Base-by-base conservation (phyloP, 1,284 basidiomycete species). In the Sphagnurus paluster region DNA sequence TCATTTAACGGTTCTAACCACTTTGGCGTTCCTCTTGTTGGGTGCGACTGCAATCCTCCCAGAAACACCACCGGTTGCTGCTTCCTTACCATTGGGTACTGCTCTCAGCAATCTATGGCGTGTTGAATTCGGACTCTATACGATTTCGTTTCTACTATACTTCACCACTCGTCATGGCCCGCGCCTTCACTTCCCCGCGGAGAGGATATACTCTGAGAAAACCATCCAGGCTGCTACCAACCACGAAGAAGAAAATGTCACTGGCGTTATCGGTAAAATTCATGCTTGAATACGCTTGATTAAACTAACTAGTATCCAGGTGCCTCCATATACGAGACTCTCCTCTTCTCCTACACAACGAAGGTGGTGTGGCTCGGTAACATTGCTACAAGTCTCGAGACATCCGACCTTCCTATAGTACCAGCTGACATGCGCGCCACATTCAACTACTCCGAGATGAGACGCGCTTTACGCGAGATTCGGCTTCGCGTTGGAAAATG, bases 291-390 rank as follows among this genome's bases (percentile, higher is more conserved):
- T 38, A 21, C 29, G 17, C 9, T 33, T 13, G 24, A 8, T 16
- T 14, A 21, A 7, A 24, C 11, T 35, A 14, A 21, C 23, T 21
- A 4, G 47, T 66, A 69, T 70, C 46, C 11, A 54, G 52, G 52
- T 28, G 71, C 72, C 10, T 84, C 79, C 4, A 74, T 84, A 1
- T 80, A 77, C 67, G 79, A 79, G 42, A 71, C 71, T 43, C 64
- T 92, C 3, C 63, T 92, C 8, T 95, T 94, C 66, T 83, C 82
- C 10, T 93, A 92, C 63, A 90, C 87, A 20, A 90, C 87, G 1
- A 84, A 85, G 52, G 88, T 94, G 5, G 82, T 94, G 47, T 82
- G 84, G 77, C 81, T 90, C 35, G 90, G 90, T 3, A 82, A 90
- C 62, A 75, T 73, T 6, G 73, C 84, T 3, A 75, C 79, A 48